These are phyloP conservation scores for Persicaria tinctoria DNA, from an alignment of 148 eudicot species.

Conservation along the genomic window DNA sequence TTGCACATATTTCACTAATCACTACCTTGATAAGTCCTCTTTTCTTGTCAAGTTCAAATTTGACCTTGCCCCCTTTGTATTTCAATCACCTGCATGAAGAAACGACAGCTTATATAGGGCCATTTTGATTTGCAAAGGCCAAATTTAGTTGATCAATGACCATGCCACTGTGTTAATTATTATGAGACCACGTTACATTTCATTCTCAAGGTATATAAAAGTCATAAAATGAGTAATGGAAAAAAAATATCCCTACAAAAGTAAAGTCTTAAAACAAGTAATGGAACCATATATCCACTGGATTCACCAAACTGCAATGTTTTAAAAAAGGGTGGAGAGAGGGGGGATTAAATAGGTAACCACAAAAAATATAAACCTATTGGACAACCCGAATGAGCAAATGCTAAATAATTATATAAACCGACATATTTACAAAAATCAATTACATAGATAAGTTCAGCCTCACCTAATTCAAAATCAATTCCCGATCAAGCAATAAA, in stretches of 20 bases:
- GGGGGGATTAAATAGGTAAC: too few species aligned
- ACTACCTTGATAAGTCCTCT: constrained; percentile 74
- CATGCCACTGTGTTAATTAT: background rate
- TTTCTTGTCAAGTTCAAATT: constrained; percentile 74
- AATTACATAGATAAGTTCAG: too few species aligned
- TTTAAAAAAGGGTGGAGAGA: too few species aligned
- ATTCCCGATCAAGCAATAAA: too few species aligned
- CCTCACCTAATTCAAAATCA: too few species aligned
- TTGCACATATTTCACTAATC: background rate
- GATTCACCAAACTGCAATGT: too few species aligned
- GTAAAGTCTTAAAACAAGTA: background rate
- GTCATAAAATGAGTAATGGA: background rate
- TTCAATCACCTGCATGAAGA: constrained; percentile 58
- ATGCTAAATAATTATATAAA: too few species aligned
- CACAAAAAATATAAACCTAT: too few species aligned
- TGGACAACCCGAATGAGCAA: too few species aligned
- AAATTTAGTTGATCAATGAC: too few species aligned
- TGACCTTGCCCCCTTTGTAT: constrained; percentile 74
- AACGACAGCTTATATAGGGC: background rate
- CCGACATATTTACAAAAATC: too few species aligned
- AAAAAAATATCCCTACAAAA: background rate
- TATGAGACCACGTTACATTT: background rate
- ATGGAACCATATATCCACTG: background rate
- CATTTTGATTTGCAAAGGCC: background rate
- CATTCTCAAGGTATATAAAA: background rate